Base-by-base conservation (phyloP, 768 basidiomycete species). In the Lyophyllum decastes region DNA sequence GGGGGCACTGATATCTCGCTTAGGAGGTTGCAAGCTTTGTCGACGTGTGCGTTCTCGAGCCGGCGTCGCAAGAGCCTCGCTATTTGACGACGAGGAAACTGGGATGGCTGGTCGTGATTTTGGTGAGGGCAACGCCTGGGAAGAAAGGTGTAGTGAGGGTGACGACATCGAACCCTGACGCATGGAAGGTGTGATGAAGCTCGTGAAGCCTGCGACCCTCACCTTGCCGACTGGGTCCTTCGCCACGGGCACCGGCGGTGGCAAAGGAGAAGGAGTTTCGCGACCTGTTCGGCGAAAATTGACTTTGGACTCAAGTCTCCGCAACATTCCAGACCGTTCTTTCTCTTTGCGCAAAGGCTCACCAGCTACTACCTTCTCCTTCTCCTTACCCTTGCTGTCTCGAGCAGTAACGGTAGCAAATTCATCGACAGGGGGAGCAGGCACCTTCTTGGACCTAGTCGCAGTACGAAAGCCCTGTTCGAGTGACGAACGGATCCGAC, bases 131-230 rank as follows among this genome's bases (percentile, higher is more conserved):
- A 79, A 65, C 33, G 82, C 75, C 71, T 82, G 80, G 25, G 85
- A 84, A 50, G 82, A 82, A 54, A 87, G 78, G 65, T 88, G 86
- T 44, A 92, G 71, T 26, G 86, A 80, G 52, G 90, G 90, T 21
- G 89, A 89, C 55, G 90, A 92, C 77, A 88, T 79, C 47, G 90
- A 89, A 38, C 82, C 90, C 59, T 81, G 81, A 54, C 84, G 81
- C 59, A 90, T 72, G 35, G 88, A 89, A 44, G 89, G 89, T 44
- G 84, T 79, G 59, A 80, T 73, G 74, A 83, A 90, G 68, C 78
- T 80, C 49, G 82, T 80, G 67, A 78, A 79, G 49, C 84, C 85
- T 48, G 83, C 80, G 59, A 75, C 72, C 67, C 80, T 79, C 64
- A 71, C 71, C 65, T 75, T 75, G 58, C 75, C 73, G 58, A 64